Evolutionary conservation across 306 rosid genomes (phyloP).

Genomic region (Cucumis cinereus): DNA sequence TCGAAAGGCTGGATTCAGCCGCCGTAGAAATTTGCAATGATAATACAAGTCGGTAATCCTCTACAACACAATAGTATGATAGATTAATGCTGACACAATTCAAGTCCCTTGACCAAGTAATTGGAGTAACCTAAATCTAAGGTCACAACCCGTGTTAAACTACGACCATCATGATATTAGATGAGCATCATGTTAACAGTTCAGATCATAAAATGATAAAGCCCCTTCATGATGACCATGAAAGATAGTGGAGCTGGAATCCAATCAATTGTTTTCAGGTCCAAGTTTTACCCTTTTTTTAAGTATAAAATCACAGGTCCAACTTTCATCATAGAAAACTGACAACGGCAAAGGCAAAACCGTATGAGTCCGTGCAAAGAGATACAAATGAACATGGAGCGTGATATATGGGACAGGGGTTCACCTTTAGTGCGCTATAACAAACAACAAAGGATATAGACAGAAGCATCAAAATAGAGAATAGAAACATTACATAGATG

Average conservation of each 20-base stretch:
- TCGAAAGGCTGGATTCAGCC: not conserved
- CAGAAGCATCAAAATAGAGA: not conserved
- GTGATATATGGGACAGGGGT: no score
- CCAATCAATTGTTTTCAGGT: not conserved
- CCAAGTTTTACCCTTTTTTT: not conserved
- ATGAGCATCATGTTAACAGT: not conserved
- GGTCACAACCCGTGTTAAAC: not conserved
- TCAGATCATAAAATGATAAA: not conserved
- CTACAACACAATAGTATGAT: not conserved
- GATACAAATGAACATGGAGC: not conserved
- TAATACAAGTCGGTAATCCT: not conserved
- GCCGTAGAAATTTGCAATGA: not conserved
- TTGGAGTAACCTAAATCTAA: not conserved
- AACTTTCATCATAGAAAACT: not conserved
- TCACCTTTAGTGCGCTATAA: not conserved
- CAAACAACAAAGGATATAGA: not conserved
- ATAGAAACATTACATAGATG: constrained; percentile 44
- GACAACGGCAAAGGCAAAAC: not conserved
- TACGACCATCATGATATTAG: not conserved
- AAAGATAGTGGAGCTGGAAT: not conserved
- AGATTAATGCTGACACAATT: not conserved
- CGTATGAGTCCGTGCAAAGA: not conserved
- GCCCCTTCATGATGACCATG: not conserved
- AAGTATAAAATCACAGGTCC: not conserved
- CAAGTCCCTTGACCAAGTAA: not conserved